These are phyloP conservation scores for Daedaleopsis sinensis DNA, from an alignment of 768 basidiomycete species.

Conservation along the genomic window DNA sequence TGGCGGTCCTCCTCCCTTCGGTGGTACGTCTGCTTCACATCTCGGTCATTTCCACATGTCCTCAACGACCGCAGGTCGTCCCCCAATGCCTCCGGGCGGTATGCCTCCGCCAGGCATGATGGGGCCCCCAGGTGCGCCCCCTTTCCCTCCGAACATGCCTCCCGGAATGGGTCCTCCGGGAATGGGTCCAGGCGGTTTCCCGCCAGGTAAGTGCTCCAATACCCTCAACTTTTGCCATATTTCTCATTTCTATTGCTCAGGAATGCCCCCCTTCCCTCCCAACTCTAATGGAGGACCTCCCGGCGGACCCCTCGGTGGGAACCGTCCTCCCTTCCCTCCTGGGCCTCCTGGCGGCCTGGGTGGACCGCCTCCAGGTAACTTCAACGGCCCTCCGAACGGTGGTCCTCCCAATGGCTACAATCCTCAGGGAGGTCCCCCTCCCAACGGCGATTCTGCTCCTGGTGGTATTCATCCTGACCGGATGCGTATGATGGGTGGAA, in stretches of 20 bases:
- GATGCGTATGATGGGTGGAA: slow-evolving; percentile 71
- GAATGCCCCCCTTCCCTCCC: slow-evolving; percentile 49
- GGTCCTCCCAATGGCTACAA: slow-evolving; percentile 18
- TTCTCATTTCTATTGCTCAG: slow-evolving; percentile 22
- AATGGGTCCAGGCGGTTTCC: slow-evolving; percentile 36
- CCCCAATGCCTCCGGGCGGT: slow-evolving; percentile 69
- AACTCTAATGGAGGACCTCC: slow-evolving; percentile 22
- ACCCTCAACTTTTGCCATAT: background rate
- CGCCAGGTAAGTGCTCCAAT: slow-evolving; percentile 16
- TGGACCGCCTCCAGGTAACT: slow-evolving; percentile 23
- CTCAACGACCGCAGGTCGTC: slow-evolving; percentile 47
- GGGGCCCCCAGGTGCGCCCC: slow-evolving; percentile 63
- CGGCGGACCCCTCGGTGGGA: slow-evolving; percentile 24
- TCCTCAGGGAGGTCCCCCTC: slow-evolving; percentile 35
- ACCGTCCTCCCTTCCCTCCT: slow-evolving; percentile 37
- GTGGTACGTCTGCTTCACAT: slow-evolving; percentile 22
- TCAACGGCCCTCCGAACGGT: slow-evolving; percentile 17
- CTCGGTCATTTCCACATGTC: background rate
- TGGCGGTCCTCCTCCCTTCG: slow-evolving; percentile 48
- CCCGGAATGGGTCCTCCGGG: slow-evolving; percentile 36
- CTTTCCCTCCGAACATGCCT: slow-evolving; percentile 70
- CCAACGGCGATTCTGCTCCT: slow-evolving; percentile 43
- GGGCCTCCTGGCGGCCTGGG: slow-evolving; percentile 21
- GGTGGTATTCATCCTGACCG: slow-evolving; percentile 87
- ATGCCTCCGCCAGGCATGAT: slow-evolving; percentile 51